These are phyloP conservation scores for Papiliotrema laurentii DNA, from an alignment of 1,284 basidiomycete genomes.

Conservation along the genomic window DNA sequence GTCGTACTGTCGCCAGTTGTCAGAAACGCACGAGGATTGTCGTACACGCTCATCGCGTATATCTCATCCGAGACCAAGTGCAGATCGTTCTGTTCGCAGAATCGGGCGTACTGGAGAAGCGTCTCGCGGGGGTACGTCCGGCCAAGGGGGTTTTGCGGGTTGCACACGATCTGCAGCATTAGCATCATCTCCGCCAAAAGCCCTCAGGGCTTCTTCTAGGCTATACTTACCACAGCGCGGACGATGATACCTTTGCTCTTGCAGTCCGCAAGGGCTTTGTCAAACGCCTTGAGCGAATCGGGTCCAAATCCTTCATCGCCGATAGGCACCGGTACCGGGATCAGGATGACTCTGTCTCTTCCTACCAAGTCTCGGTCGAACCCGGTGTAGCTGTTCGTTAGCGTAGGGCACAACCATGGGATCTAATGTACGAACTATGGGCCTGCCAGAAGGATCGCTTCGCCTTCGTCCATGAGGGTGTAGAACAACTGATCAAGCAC, in stretches of 20 bases:
- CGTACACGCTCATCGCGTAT: constrained; percentile 48
- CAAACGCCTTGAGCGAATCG: constrained; percentile 25
- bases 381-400: constrained; percentile 37
- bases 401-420: constrained; percentile 15
- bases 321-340: constrained; percentile 36
- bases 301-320: constrained; percentile 31
- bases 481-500: constrained; percentile 48
- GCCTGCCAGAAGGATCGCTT: constrained; percentile 44
- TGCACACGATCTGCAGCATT: constrained; percentile 43
- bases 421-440: constrained; percentile 31
- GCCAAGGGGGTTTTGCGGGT: constrained; percentile 51
- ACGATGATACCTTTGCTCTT: constrained; percentile 22
- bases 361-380: constrained; percentile 44
- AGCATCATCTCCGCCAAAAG: neutral
- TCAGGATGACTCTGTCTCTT: constrained; percentile 30
- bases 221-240: constrained; percentile 32
- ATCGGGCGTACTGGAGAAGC: constrained; percentile 46
- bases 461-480: constrained; percentile 47
- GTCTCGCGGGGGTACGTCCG: constrained; percentile 45
- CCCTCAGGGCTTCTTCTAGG: too few relatives aligned
- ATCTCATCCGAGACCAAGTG: constrained; percentile 51
- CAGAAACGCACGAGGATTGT: constrained; percentile 29
- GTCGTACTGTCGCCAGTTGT: too few relatives aligned
- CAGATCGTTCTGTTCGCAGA: constrained; percentile 49
- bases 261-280: constrained; percentile 24